Evolutionary conservation across 1,284 basidiomycete species (phyloP).

Genomic region (Sanghuangporus sanghuang): DNA sequence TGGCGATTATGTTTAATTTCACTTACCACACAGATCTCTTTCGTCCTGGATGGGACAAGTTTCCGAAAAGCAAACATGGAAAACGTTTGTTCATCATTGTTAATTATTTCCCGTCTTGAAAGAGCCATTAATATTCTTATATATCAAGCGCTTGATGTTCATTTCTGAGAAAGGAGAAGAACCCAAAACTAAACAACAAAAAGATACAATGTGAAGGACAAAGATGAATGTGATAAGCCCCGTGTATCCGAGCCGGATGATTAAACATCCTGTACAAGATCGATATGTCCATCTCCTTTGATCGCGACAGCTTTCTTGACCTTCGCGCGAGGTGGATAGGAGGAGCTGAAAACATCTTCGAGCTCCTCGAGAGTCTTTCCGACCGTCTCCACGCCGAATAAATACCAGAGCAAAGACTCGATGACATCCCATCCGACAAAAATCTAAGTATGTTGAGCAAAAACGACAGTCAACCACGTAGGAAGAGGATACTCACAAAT

Average conservation of each 20-base stretch:
- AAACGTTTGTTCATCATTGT: too few species aligned
- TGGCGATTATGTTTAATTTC: too few species aligned
- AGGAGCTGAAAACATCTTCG: constrained; percentile 31
- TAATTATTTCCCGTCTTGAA: too few species aligned
- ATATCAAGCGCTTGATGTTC: too few species aligned
- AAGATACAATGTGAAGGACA: too few species aligned
- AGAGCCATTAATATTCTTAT: too few species aligned
- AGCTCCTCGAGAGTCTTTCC: constrained; percentile 31
- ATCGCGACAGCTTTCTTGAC: constrained; percentile 23
- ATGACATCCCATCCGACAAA: constrained; percentile 30
- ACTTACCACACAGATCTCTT: too few species aligned
- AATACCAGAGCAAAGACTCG: constrained; percentile 29
- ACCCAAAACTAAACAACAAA: too few species aligned
- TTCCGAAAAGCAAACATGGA: too few species aligned
- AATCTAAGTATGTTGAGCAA: constrained; percentile 23
- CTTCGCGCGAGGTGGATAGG: constrained; percentile 31
- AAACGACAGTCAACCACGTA: background rate
- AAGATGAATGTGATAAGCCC: background rate
- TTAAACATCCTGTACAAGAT: constrained; percentile 4
- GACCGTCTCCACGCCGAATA: constrained; percentile 31
- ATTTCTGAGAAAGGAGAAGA: too few species aligned
- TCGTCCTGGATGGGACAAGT: too few species aligned
- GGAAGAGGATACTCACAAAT: constrained; percentile 6
- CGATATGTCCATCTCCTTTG: constrained; percentile 19
- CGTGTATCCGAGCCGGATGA: background rate